Evolutionary conservation across 192 early-diverging fungal species (phyloP).

Genomic region (Entomortierella lignicola): DNA sequence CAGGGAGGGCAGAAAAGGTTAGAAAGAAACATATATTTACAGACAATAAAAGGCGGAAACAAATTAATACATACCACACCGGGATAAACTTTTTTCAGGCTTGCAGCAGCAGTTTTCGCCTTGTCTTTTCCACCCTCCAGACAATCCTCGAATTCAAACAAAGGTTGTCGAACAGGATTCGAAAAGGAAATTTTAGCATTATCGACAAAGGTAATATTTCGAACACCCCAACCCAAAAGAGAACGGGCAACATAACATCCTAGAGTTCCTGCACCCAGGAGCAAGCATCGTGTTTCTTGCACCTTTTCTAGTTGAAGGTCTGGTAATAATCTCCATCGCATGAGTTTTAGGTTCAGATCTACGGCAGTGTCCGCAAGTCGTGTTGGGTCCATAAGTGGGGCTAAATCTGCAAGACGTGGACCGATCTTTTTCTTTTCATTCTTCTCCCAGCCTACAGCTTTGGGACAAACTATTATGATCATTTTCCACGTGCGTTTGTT

Average conservation of each 20-base stretch:
- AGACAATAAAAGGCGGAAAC: background rate
- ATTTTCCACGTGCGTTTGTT: background rate
- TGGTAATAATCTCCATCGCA: conserved; percentile 96
- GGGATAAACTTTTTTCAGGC: conserved; percentile 82
- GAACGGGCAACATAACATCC: conserved; percentile 92
- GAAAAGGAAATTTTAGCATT: conserved; percentile 93
- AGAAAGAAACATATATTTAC: too few relatives aligned
- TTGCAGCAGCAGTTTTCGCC: conserved; percentile 86
- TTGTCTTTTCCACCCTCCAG: conserved; percentile 89
- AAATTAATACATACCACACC: conserved; percentile 77
- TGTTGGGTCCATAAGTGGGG: conserved; percentile 89
- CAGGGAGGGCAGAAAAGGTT: too few relatives aligned
- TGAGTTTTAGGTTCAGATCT: conserved; percentile 94
- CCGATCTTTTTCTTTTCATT: conserved; percentile 80
- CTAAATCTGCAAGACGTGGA: conserved; percentile 86
- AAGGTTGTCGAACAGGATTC: conserved; percentile 95
- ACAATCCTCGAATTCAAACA: conserved; percentile 92
- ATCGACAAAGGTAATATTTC: conserved; percentile 95
- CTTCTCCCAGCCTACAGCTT: conserved; percentile 94
- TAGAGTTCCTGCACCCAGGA: conserved; percentile 94
- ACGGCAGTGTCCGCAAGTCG: conserved; percentile 91
- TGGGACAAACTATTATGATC: conserved; percentile 57
- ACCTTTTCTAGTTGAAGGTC: conserved; percentile 85
- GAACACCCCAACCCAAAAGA: conserved; percentile 93
- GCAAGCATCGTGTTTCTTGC: conserved; percentile 78